phyloP scores from a whole-genome alignment of 2,329 filamentous ascomycete species.

The Neofusicoccum parvum region DNA sequence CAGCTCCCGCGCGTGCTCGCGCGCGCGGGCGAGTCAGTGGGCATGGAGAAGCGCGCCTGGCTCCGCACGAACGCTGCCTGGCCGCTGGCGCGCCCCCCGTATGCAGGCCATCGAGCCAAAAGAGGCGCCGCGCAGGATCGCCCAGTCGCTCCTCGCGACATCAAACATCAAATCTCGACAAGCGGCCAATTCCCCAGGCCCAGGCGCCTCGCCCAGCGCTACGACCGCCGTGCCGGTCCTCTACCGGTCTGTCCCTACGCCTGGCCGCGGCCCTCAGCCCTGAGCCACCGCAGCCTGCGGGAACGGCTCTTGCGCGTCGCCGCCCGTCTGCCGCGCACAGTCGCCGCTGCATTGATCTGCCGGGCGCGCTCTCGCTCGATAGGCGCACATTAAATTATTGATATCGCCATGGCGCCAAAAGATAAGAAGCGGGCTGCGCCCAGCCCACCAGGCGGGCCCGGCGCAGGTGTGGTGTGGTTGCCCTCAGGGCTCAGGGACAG shows the following conservation, averaged over 20 bases:
- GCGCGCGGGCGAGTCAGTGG: conserved; percentile 6
- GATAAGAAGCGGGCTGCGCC: conserved; percentile 15
- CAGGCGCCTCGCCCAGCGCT: not conserved
- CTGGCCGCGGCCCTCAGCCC: not conserved
- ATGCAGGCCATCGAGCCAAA: conserved; percentile 3
- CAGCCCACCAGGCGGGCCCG: not conserved
- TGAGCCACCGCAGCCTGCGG: not conserved
- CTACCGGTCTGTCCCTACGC: not conserved
- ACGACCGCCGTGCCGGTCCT: not conserved
- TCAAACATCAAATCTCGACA: conserved; percentile 18
- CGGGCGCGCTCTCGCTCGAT: conserved; percentile 6
- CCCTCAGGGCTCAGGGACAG: conserved; percentile 3
- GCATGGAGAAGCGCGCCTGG: conserved; percentile 13
- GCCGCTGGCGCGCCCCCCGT: not conserved
- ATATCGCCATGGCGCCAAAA: conserved; percentile 17
- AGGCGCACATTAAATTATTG: conserved; percentile 19
- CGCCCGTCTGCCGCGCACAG: not conserved
- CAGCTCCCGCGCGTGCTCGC: not conserved
- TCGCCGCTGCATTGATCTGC: conserved; percentile 9
- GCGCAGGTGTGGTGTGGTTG: conserved; percentile 11
- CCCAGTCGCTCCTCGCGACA: conserved; percentile 17
- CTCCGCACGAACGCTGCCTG: conserved; percentile 6
- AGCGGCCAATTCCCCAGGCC: not conserved
- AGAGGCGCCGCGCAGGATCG: conserved; percentile 14
- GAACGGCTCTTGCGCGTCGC: not conserved